Percentiles rank a stretch among this genome's conserved stretches.
Conservation (phyloP, 805 yeast genomes). For the Clavispora santaluciae region DNA sequence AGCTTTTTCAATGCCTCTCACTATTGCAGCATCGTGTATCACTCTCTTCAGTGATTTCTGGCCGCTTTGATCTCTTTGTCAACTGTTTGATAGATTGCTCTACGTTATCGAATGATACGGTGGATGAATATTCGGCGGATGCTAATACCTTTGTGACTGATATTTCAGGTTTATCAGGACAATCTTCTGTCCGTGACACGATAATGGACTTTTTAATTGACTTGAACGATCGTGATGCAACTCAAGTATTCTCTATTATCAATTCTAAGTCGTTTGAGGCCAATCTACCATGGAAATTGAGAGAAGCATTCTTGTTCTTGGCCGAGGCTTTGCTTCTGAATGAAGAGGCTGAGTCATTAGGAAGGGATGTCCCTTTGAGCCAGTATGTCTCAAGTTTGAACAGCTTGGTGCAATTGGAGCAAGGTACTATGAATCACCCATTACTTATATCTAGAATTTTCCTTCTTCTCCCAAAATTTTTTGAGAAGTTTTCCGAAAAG, state of each 20-base stretch:
- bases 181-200: constrained; percentile 53
- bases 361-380: constrained; percentile 12
- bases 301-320: constrained; percentile 40
- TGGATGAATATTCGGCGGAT: constrained; percentile 52
- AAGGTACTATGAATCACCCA: constrained; percentile 13
- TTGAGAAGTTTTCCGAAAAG: constrained; percentile 45
- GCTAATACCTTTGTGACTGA: constrained; percentile 67
- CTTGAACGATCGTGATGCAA: constrained; percentile 39
- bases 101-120: constrained; percentile 36
- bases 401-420: background rate
- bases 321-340: constrained; percentile 41
- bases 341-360: constrained; percentile 24
- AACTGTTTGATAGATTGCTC: constrained; percentile 35
- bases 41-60: constrained; percentile 14
- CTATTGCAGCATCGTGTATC: constrained; percentile 23
- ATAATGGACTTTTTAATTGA: constrained; percentile 53
- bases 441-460: constrained; percentile 47
- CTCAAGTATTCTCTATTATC: constrained; percentile 5
- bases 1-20: constrained; percentile 29
- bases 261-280: background rate
- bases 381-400: constrained; percentile 6
- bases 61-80: constrained; percentile 6
- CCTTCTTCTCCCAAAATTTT: constrained; percentile 50
- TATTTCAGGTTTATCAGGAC: constrained; percentile 62
- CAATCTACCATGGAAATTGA: constrained; percentile 19